Base-by-base conservation (phyloP, 805 yeast genomes). In the Lipomyces mesembrius region DNA sequence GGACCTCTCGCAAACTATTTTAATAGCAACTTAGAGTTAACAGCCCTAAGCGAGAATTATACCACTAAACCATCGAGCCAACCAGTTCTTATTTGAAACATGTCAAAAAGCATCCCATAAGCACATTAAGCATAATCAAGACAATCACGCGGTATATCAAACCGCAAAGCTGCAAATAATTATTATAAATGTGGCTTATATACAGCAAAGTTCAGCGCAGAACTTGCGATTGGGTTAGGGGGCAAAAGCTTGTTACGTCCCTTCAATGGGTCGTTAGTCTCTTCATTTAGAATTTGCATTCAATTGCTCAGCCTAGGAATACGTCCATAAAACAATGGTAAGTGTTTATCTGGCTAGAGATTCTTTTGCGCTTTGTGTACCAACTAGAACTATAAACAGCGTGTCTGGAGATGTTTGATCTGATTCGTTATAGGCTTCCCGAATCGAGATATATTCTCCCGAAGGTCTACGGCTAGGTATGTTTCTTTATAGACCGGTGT, bases 361-460 rank as follows among this genome's bases (percentile, higher is more conserved):
- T n/a, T 43, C 49, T 17, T 17, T 17, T 17, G n/a, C 6, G 49
- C 8, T 17, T 17, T 43, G 39, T 6, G 8, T 22, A 43, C n/a
- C 49, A 43, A 7, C 8, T 43, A 17, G 49, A n/a, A 6, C 49
- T 43, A 43, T n/a, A 7, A 43, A 43, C 2, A 17, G n/a, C 22
- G 49, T 22, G 49, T 43, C 49, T 43, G 49, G 6, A 29, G 7
- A 8, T 43, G 20, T n/a, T 17, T n/a, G 8, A 43, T 43, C 39
- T 56, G 11, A 32, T 25, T 25, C 8, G 25, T 1, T 37, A 12
- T 52, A 59, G 65, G 17, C 57, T 12, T 22, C 58, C 1, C 53
- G 71, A 25, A 39, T 87, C 73, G 99, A 95, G 81, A 78, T 95
- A 57, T 94, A 91, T 76, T 93, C 98, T 0, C 97, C 97, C 6